Base-by-base conservation (phyloP, 306 rosid genomes). In the Ceratonia siliqua region DNA sequence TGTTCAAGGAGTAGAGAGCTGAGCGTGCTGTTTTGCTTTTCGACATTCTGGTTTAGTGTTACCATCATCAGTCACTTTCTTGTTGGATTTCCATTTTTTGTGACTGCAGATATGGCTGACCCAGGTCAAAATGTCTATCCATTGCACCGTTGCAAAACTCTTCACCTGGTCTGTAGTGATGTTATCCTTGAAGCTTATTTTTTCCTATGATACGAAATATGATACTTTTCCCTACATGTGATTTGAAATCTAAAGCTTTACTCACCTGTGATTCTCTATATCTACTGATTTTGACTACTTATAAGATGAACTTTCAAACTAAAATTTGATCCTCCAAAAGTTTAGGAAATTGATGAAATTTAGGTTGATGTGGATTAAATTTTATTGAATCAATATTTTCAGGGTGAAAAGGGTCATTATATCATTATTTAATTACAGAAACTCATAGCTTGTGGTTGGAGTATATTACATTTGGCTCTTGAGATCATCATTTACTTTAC, bases 81-180 rank as follows among this genome's bases (percentile, higher is more conserved):
- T 61, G 6, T 65, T 69, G 24, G 8, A 1, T 57, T 3, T n/a
- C 38, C 7, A n/a, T 46, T 28, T 68, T 27, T 5, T 54, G 25
- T 67, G 21, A 35, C 17, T 39, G 48, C 82, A 89, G 94, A 58
- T 52, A 89, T 89, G 91, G 88, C 76, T 69, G 25, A 78, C 49
- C 55, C 42, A 15, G 76, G 73, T 63, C 79, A 35, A 80, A 77
- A 53, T 79, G 82, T 87, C 50, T 87, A 85, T 57, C 96, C 96
- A 0, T 76, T 79, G 85, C 88, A 88, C 66, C 89, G 86, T 43
- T 49, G 78, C 81, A 87, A 90, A 82, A 88, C 83, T 48, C 45
- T 90, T 73, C 96, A 90, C 64, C 82, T 88, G 89, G 91, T 87
- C 74, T 53, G 91, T 85, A 20, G 14, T 53, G 62, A 38, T 25